Percentiles rank a stretch among this genome's conserved stretches.
Evolutionary conservation across 2,329 filamentous ascomycete genomes (phyloP).

Genomic region (Sclerotinia spermophila): DNA sequence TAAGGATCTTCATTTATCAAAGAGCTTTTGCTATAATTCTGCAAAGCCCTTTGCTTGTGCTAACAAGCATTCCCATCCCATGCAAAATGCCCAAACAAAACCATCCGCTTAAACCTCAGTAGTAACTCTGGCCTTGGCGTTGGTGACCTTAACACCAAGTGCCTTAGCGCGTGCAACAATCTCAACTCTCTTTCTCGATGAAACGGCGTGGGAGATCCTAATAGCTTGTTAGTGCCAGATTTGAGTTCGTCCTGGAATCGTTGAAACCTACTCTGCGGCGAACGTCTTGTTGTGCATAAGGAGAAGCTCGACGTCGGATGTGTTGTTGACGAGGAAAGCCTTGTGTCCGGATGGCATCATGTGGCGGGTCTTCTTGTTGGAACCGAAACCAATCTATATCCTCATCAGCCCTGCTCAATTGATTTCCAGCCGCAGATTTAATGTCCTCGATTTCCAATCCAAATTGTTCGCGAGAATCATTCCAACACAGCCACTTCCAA

Average conservation of each 20-base stretch:
- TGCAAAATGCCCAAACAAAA: constrained; percentile 36
- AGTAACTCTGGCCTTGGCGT: constrained; percentile 97
- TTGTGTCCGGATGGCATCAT: constrained; percentile 99
- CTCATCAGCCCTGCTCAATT: constrained; percentile 28
- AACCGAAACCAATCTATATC: constrained; percentile 89
- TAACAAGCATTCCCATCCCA: constrained; percentile 36
- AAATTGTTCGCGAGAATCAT: neutral
- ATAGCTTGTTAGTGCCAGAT: constrained; percentile 19
- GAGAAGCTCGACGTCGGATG: constrained; percentile 91
- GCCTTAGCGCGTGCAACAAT: constrained; percentile 97
- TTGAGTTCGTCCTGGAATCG: neutral
- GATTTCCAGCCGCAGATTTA: constrained; percentile 4
- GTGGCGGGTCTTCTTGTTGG: constrained; percentile 99
- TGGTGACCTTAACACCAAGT: constrained; percentile 99
- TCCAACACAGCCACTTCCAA: neutral
- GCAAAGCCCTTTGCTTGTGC: constrained; percentile 35
- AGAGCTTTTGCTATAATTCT: constrained; percentile 37
- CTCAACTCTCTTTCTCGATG: constrained; percentile 96
- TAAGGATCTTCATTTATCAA: constrained; percentile 36
- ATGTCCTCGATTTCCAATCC: constrained; percentile 10
- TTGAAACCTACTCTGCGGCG: constrained; percentile 81
- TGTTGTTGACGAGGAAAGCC: constrained; percentile 98
- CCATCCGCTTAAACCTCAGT: constrained; percentile 67
- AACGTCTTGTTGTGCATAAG: constrained; percentile 99
- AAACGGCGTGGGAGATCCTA: constrained; percentile 97